Base-by-base conservation (phyloP, 805 yeast genomes). In the Kurtzmaniella fragi region DNA sequence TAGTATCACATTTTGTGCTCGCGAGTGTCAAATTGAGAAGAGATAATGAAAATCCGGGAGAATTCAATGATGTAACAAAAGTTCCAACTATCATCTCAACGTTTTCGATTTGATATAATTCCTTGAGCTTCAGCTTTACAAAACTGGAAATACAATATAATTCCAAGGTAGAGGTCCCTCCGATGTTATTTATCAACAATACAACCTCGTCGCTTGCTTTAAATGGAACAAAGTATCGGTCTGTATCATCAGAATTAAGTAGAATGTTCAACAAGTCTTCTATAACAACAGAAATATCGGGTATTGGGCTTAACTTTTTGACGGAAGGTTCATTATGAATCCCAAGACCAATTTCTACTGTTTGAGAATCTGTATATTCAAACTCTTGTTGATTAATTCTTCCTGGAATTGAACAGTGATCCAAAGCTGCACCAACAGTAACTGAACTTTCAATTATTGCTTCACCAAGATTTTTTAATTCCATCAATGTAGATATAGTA, bases 261-360 rank as follows among this genome's bases (percentile, higher is more conserved):
- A 63, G 42, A 31, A 50, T 47, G 28, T 46, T 42, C 32, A 62
- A 49, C 43, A 64, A 42, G 5, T 44, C 44, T 16, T 44, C 46
- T 26, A 62, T 47, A 32, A 64, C 48, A 26, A 50, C 60, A 39
- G 62, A 67, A 34, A 59, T 62, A 6, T 53, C 35, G 7, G 67
- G 67, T 35, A 64, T 48, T 11, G 47, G 38, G 17, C 56, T 50
- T 11, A 59, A 34, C 41, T 61, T 61, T 26, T 49, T 43, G 8
- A 60, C 63, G 15, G 67, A 67, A 0, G 68, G 67, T 43, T 65
- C 71, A 42, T 64, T 64, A 42, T 65, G 71, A 33, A 64, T 64
- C 14, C 70, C 68, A 12, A 64, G 46, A 7, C 70, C 68, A 20
- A 62, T 46, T 36, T 64, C 70, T 20, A 59, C 46, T 42, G 62